Evolutionary conservation across 257 asterid genomes (phyloP).

Genomic region (Fraxinus excelsior): DNA sequence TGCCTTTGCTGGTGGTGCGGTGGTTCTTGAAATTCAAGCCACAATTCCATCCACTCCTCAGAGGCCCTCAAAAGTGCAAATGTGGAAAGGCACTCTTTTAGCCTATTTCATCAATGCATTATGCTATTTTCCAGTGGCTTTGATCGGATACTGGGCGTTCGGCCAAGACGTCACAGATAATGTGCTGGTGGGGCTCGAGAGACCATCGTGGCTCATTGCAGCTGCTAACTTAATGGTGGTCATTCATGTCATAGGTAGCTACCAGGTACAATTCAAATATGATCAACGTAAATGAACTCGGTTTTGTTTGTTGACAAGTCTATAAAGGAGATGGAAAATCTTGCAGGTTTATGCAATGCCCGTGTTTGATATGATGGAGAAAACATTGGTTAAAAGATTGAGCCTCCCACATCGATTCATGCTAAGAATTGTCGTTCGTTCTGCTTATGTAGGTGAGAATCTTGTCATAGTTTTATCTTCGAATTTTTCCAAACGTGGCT

Average conservation of each 20-base stretch:
- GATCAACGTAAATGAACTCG: not conserved
- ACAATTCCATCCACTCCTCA: constrained; percentile 60
- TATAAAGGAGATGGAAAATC: not conserved
- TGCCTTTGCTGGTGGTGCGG: constrained; percentile 60
- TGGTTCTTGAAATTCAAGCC: constrained; percentile 59
- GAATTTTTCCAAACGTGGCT: not conserved
- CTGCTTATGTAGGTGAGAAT: constrained; percentile 45
- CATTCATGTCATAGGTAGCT: constrained; percentile 56
- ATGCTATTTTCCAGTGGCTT: constrained; percentile 56
- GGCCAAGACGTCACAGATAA: constrained; percentile 52
- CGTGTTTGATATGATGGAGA: constrained; percentile 47
- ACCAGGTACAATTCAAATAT: constrained; percentile 32
- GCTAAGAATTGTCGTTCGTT: constrained; percentile 38
- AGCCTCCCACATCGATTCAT: constrained; percentile 27
- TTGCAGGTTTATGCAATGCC: constrained; percentile 57
- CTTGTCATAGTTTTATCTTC: not conserved
- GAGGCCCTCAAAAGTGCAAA: constrained; percentile 49
- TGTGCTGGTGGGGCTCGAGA: constrained; percentile 46
- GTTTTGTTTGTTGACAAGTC: not conserved
- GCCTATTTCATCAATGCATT: constrained; percentile 52
- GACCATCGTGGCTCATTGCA: constrained; percentile 61
- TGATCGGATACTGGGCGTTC: constrained; percentile 57
- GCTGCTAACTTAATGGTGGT: constrained; percentile 58
- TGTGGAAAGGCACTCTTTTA: constrained; percentile 62
- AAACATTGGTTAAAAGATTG: constrained; percentile 22